Conservation (phyloP, 441 rosid species). For the Euphorbia corollata region DNA sequence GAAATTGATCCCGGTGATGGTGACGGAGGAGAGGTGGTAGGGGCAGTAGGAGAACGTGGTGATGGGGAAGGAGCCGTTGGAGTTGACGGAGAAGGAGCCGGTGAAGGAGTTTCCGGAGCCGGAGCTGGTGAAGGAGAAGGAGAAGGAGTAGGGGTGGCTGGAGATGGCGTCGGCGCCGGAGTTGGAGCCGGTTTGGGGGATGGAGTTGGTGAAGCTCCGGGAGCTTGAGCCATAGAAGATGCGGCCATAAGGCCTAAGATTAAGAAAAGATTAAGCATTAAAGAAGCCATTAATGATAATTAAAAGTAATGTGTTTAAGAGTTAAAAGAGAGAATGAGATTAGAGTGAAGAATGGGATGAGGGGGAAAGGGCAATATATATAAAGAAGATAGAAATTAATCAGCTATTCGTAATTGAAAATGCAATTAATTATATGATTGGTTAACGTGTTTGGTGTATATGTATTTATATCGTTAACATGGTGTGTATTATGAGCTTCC, state of each 20-base stretch:
- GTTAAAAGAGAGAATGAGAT: not conserved
- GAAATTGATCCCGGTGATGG: constrained; percentile 10
- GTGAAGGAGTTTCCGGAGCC: constrained; percentile 24
- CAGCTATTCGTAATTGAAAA: not conserved
- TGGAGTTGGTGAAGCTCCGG: constrained; percentile 40
- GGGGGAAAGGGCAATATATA: not conserved
- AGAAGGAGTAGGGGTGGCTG: constrained; percentile 24
- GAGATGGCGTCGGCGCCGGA: constrained; percentile 18
- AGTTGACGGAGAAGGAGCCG: constrained; percentile 23
- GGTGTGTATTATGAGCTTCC: not conserved
- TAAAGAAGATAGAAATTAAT: constrained; percentile 4
- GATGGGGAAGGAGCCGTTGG: constrained; percentile 28
- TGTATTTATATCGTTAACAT: constrained; percentile 2
- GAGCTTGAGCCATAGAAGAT: constrained; percentile 64
- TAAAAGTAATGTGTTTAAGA: too few relatives aligned
- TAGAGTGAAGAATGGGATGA: not conserved
- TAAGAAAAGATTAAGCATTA: constrained; percentile 33
- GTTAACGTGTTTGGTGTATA: not conserved
- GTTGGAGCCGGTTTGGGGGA: constrained; percentile 32
- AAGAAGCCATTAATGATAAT: constrained; percentile 29
- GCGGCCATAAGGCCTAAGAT: constrained; percentile 52
- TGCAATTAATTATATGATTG: constrained; percentile 3
- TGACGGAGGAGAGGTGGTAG: constrained; percentile 32
- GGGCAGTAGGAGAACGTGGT: constrained; percentile 24
- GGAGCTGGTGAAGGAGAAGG: constrained; percentile 31